Evolutionary conservation across 2,329 filamentous ascomycete genomes (phyloP).

Genomic region (Amylocarpus encephaloides): DNA sequence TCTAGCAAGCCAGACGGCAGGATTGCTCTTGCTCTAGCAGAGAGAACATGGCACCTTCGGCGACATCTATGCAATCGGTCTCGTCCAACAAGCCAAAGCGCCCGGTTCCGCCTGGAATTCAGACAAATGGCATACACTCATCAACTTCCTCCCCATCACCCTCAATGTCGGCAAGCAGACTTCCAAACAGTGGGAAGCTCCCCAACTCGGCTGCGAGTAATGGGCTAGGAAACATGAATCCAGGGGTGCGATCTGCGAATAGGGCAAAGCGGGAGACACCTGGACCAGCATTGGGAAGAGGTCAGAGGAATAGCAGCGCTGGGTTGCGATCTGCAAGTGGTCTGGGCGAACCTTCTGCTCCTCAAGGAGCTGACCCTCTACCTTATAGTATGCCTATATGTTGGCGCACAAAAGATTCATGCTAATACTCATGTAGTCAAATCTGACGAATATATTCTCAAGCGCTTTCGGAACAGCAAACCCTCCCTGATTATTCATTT

Average conservation of each 20-base stretch:
- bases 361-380: constrained; percentile 39
- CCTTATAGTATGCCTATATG: constrained; percentile 43
- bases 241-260: constrained; percentile 45
- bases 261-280: constrained; percentile 53
- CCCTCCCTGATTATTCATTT: constrained; percentile 86
- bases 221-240: constrained; percentile 30
- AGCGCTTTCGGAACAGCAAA: constrained; percentile 64
- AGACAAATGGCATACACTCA: constrained; percentile 35
- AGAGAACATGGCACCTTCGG: constrained; percentile 27
- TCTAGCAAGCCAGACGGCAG: not conserved
- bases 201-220: constrained; percentile 42
- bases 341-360: constrained; percentile 37
- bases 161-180: constrained; percentile 47
- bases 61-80: constrained; percentile 24
- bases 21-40: not conserved
- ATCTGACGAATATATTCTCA: constrained; percentile 71
- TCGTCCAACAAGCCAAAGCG: constrained; percentile 56
- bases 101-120: constrained; percentile 55
- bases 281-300: constrained; percentile 39
- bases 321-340: constrained; percentile 45
- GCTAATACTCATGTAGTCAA: constrained; percentile 48
- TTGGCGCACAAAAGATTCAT: constrained; percentile 19
- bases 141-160: constrained; percentile 48
- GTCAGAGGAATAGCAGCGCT: constrained; percentile 43
- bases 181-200: constrained; percentile 45